Conservation (phyloP, 129 eudicot species). For the Flaveria robusta region DNA sequence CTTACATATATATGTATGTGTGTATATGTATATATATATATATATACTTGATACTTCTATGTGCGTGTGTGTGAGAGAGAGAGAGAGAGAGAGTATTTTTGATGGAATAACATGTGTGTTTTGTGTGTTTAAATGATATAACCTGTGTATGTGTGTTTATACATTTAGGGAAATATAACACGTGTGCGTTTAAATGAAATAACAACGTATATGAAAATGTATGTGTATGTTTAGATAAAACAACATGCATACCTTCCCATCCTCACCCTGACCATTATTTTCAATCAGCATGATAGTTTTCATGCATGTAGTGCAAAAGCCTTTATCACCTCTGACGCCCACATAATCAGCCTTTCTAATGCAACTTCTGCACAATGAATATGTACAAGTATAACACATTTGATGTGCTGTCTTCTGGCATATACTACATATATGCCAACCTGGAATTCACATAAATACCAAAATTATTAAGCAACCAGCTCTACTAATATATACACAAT, state of each 20-base stretch:
- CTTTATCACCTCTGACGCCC: conserved; percentile 88
- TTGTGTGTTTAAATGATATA: no score
- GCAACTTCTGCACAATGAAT: conserved; percentile 91
- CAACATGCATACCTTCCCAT: conserved; percentile 58
- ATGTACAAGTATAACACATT: conserved; percentile 96
- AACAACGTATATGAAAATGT: no score
- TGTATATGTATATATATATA: no score
- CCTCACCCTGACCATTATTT: conserved; percentile 72
- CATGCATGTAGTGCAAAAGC: conserved; percentile 93
- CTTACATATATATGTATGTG: no score
- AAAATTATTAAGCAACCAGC: conserved; percentile 12
- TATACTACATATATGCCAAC: conserved; percentile 97
- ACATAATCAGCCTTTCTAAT: conserved; percentile 69
- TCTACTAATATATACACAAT: background rate
- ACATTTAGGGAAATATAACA: no score
- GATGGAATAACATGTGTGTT: no score
- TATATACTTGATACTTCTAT: no score
- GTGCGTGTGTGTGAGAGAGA: no score
- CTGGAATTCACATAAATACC: conserved; percentile 53
- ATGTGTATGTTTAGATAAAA: background rate
- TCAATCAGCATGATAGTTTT: conserved; percentile 82
- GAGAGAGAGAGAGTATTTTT: no score
- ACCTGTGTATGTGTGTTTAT: no score
- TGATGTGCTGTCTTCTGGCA: conserved; percentile 81
- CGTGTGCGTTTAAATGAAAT: no score